Evolutionary conservation across 257 asterid species (phyloP), one percentile per base, ranked within the genome.

Genomic region (Cynanchum wilfordii): DNA sequence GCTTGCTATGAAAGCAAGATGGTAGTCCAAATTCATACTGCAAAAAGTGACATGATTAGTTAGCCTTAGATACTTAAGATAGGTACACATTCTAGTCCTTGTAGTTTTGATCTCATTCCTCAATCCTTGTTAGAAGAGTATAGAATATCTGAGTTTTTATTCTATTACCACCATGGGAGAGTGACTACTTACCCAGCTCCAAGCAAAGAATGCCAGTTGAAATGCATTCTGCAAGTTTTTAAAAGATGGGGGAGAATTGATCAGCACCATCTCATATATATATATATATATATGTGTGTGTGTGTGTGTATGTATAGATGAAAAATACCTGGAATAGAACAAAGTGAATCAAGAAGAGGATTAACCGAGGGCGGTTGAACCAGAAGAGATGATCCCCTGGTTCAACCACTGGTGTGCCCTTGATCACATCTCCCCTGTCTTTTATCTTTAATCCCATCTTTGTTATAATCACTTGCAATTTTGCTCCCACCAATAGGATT

Each of bases 151-250:
- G 38, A 33, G 38, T 4, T 33, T 33, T 33, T 33, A 33, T 33
- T 33, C 38, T 33, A 33, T 33, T 33, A 33, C 38, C 38, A 4
- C 38, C 11, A 42, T 8, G 11, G 10, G 11, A 42, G 47, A 1
- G 11, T 42, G 47, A 54, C 71, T 30, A 57, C 95, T 73, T 86
- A 95, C 98, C 90, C 90, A 88, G 78, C 87, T 85, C 99, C 99
- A 95, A 38, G 85, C 92, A 79, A 92, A 92, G 89, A 92, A 92
- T 79, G 99, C 97, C 69, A 95, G 74, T 75, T 95, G 97, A 84
- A 95, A 95, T 15, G 99, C 96, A 79, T 91, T 93, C 98, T 93
- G 69, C 69, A 64, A 62, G n/a, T 1, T 88, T 64, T 64, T 19
- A 81, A 78, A 76, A 71, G 8, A 71, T 33, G 73, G 47, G 47